phyloP scores from a whole-genome alignment of 2,329 filamentous ascomycete species.

The Pseudogymnoascus sp. region DNA sequence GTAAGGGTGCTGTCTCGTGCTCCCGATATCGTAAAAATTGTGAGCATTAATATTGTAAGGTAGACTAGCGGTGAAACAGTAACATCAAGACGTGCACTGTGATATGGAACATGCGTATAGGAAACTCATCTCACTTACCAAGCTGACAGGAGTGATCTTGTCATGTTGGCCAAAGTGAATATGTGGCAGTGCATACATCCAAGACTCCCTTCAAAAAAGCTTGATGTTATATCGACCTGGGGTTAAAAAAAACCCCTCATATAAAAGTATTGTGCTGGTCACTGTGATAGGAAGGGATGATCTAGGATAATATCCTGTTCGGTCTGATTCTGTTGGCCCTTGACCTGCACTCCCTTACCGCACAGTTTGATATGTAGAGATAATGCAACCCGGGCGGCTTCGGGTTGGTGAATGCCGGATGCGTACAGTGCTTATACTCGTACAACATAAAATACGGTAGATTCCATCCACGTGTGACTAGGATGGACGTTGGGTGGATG shows the following conservation, averaged over 20 bases:
- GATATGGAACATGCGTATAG: not conserved
- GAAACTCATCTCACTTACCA: not conserved
- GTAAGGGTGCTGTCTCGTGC: not conserved
- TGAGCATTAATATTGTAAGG: not conserved
- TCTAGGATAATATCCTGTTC: not conserved
- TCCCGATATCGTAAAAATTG: not conserved
- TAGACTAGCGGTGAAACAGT: not conserved
- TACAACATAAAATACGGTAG: not conserved
- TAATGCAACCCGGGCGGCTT: not conserved
- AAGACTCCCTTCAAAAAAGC: not conserved
- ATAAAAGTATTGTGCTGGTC: not conserved
- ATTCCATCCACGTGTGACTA: constrained; percentile 1
- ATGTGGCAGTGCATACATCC: not conserved
- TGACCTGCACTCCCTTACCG: not conserved
- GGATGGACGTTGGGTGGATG: not conserved
- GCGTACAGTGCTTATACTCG: not conserved
- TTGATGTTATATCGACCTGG: not conserved
- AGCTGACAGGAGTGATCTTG: not conserved
- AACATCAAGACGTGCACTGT: not conserved
- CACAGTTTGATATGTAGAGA: not conserved
- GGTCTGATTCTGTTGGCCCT: not conserved
- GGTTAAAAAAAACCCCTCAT: not conserved
- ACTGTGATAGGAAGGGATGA: not conserved
- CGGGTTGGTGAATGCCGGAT: not conserved
- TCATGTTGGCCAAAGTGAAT: not conserved